Conservation (phyloP, 2,329 filamentous ascomycete genomes). For the Catunica adiposa region DNA sequence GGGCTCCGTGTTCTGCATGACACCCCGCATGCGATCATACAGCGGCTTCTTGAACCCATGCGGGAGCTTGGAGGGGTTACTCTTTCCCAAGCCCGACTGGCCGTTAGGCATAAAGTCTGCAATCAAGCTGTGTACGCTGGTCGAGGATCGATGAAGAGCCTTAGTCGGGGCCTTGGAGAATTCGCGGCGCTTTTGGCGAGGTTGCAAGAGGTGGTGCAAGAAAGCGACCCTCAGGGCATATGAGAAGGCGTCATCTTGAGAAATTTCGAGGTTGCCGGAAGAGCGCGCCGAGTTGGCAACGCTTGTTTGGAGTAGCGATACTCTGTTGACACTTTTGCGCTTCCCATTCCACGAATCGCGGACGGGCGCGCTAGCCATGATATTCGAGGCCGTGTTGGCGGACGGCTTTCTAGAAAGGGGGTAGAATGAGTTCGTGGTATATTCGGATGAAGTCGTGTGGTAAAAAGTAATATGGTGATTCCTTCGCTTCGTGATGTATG, state of each 20-base stretch:
- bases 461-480: too few relatives aligned
- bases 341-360: slow-evolving; percentile 12
- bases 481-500: too few relatives aligned
- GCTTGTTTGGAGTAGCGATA: slow-evolving; percentile 15
- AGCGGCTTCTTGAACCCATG: slow-evolving; percentile 35
- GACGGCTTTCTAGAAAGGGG: too few relatives aligned
- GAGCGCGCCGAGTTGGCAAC: slow-evolving; percentile 11
- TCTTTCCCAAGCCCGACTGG: neutral
- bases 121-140: slow-evolving; percentile 40
- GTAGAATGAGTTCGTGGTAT: neutral
- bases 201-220: slow-evolving; percentile 82
- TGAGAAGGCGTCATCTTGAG: slow-evolving; percentile 70
- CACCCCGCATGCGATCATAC: slow-evolving; percentile 60
- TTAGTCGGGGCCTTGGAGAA: slow-evolving; percentile 47
- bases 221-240: slow-evolving; percentile 84
- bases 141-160: slow-evolving; percentile 43
- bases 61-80: slow-evolving; percentile 35
- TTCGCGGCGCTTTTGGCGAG: slow-evolving; percentile 75
- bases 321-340: slow-evolving; percentile 15
- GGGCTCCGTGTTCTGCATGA: slow-evolving; percentile 66
- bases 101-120: slow-evolving; percentile 12
- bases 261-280: slow-evolving; percentile 28
- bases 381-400: neutral
- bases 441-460: too few relatives aligned
- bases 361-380: slow-evolving; percentile 14